Evolutionary conservation across 1,284 basidiomycete genomes (phyloP).

Genomic region (Rhodotorula mucilaginosa): DNA sequence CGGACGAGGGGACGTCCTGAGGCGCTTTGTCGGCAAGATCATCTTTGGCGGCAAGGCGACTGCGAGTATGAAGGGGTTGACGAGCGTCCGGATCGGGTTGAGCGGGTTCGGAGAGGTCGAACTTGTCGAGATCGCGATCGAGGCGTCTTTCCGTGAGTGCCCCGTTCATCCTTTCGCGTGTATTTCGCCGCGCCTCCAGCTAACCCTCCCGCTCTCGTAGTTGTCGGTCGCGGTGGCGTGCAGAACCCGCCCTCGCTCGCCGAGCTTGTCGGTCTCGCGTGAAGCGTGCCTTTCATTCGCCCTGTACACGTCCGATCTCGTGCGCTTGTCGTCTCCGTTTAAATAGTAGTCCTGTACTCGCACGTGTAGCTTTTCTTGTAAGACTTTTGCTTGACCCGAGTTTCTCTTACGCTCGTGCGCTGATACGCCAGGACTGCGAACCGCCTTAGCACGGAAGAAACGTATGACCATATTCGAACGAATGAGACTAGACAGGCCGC

Average conservation of each 20-base stretch:
- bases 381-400: no score
- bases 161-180: background rate
- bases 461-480: no score
- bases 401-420: no score
- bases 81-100: slow-evolving; percentile 25
- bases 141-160: slow-evolving; percentile 29
- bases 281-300: background rate
- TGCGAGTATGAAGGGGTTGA: slow-evolving; percentile 37
- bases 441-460: no score
- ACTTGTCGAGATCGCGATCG: slow-evolving; percentile 32
- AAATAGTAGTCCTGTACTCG: no score
- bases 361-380: no score
- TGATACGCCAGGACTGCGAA: no score
- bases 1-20: slow-evolving; percentile 30
- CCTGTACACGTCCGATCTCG: background rate
- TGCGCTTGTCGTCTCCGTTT: background rate
- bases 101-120: slow-evolving; percentile 32
- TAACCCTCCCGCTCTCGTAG: background rate
- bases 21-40: slow-evolving; percentile 36
- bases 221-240: slow-evolving; percentile 6
- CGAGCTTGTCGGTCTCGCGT: slow-evolving; percentile 1
- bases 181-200: background rate
- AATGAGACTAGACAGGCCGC: no score
- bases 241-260: slow-evolving; percentile 8
- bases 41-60: slow-evolving; percentile 30